Percentiles rank a stretch among this genome's conserved stretches.
phyloP scores from a whole-genome alignment of 805 yeast genomes.

The Zygoascus bituminiphila region DNA sequence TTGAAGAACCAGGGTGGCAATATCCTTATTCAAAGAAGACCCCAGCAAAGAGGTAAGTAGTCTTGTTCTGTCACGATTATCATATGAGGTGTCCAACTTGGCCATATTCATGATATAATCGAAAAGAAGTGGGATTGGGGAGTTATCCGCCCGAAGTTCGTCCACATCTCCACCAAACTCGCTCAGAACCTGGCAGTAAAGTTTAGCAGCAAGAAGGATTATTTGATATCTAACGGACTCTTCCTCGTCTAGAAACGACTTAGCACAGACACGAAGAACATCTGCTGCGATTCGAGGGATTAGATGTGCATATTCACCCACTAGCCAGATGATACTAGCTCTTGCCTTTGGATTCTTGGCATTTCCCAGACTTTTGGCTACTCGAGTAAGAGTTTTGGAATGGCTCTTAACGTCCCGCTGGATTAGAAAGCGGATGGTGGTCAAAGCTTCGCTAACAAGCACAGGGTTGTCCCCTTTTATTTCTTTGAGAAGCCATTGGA shows the following conservation, averaged over 20 bases:
- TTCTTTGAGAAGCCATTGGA: conserved; percentile 56
- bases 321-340: conserved; percentile 82
- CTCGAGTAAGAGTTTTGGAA: conserved; percentile 44
- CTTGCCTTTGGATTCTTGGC: conserved; percentile 40
- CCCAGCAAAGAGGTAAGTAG: conserved; percentile 55
- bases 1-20: conserved; percentile 63
- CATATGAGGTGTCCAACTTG: conserved; percentile 66
- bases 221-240: conserved; percentile 61
- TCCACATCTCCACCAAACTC: conserved; percentile 28
- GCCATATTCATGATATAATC: conserved; percentile 53
- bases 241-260: conserved; percentile 41
- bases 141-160: conserved; percentile 17
- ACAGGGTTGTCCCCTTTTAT: conserved; percentile 29
- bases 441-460: conserved; percentile 55
- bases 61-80: conserved; percentile 80
- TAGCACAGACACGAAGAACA: conserved; percentile 51
- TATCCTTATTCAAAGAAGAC: conserved; percentile 41
- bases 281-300: conserved; percentile 61
- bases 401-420: conserved; percentile 53
- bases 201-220: conserved; percentile 64
- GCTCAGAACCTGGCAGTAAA: conserved; percentile 47
- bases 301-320: conserved; percentile 65
- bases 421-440: conserved; percentile 63
- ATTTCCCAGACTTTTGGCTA: conserved; percentile 28
- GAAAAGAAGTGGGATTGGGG: conserved; percentile 43